phyloP scores from a whole-genome alignment of 1,284 basidiomycete genomes.

The Phylloporus sp. region DNA sequence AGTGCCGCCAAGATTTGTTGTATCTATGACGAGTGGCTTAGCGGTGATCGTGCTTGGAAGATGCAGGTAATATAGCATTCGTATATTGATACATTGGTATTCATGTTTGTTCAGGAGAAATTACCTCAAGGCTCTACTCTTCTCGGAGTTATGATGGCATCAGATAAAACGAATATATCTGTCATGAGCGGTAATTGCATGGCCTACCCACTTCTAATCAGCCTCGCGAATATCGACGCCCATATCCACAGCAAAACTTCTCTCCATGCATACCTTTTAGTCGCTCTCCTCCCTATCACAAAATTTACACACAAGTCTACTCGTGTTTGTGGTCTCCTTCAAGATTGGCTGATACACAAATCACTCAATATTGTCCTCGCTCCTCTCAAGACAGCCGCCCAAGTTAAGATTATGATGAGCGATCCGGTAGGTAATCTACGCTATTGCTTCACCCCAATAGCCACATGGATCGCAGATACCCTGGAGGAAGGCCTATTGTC shows the following conservation, averaged over 20 bases:
- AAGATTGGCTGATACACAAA: conserved; percentile 37
- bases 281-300: too few species aligned
- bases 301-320: conserved; percentile 29
- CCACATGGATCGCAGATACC: conserved; percentile 15
- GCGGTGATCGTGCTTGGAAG: too few species aligned
- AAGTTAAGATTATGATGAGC: conserved; percentile 38
- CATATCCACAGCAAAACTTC: conserved; percentile 39
- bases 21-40: too few species aligned
- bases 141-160: not conserved
- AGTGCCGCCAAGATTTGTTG: too few species aligned
- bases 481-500: conserved; percentile 12
- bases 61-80: too few species aligned
- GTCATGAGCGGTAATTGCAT: conserved; percentile 34
- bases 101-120: not conserved
- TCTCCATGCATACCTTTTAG: conserved; percentile 37
- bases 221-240: conserved; percentile 38
- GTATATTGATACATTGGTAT: too few species aligned
- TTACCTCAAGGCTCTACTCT: not conserved
- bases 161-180: conserved; percentile 1
- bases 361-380: conserved; percentile 38
- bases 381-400: conserved; percentile 41
- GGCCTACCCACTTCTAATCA: conserved; percentile 45
- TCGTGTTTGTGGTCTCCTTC: conserved; percentile 2
- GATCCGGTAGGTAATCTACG: conserved; percentile 33
- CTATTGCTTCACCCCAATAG: conserved; percentile 17